These are phyloP conservation scores for Blastocladiella britannica DNA, from an alignment of 192 early-diverging fungal species.

Conservation along the genomic window DNA sequence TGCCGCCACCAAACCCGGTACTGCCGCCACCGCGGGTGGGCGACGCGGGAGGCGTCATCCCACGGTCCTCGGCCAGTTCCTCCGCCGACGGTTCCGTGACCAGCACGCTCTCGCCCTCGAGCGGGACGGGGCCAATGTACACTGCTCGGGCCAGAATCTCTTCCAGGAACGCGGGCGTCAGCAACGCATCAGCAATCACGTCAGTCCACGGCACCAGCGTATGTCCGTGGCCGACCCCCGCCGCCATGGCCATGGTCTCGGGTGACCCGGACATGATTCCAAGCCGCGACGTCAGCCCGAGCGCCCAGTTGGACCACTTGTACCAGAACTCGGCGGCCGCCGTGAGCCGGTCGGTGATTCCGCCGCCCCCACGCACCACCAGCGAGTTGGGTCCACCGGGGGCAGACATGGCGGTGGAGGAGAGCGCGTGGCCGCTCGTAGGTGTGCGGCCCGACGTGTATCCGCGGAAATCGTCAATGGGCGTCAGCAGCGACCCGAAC, in stretches of 20 bases:
- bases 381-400: too few relatives aligned
- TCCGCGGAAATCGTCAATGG: background rate
- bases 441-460: too few relatives aligned
- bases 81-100: constrained; percentile 11
- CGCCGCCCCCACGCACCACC: too few relatives aligned
- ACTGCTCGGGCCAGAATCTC: constrained; percentile 44
- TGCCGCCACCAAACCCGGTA: too few relatives aligned
- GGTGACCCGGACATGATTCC: background rate
- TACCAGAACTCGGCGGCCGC: constrained; percentile 1
- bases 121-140: constrained; percentile 30
- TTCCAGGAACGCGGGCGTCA: constrained; percentile 33
- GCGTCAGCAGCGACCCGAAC: background rate
- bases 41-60: constrained; percentile 7
- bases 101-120: constrained; percentile 14
- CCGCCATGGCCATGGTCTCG: background rate
- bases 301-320: constrained; percentile 8
- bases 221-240: background rate
- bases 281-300: constrained; percentile 4
- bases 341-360: too few relatives aligned
- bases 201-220: background rate
- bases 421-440: too few relatives aligned
- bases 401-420: too few relatives aligned
- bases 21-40: too few relatives aligned
- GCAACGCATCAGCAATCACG: constrained; percentile 5
- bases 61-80: constrained; percentile 24